phyloP scores from a whole-genome alignment of 192 early-diverging fungal species.

The Chytriomyces hyalinus region DNA sequence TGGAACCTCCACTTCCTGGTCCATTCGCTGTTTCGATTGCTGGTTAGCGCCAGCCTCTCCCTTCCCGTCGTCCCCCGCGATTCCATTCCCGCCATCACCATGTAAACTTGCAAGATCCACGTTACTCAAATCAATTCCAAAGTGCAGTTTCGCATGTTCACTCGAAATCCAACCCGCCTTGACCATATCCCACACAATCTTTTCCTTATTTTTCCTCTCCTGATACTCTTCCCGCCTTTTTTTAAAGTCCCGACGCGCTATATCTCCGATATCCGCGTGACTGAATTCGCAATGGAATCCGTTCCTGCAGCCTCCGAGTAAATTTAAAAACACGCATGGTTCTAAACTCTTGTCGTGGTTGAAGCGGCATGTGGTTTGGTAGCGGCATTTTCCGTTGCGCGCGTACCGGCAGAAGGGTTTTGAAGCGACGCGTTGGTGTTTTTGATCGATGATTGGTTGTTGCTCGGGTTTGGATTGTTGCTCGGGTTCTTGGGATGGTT shows the following conservation, averaged over 20 bases:
- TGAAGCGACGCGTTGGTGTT: neutral
- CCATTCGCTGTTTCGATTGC: too few species aligned
- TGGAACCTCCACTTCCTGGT: too few species aligned
- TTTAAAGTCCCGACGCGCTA: neutral
- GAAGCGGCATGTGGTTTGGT: slow-evolving; percentile 4
- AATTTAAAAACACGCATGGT: slow-evolving; percentile 7
- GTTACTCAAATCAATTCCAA: too few species aligned
- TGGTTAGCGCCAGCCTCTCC: too few species aligned
- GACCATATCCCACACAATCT: neutral
- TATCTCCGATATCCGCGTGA: slow-evolving; percentile 2
- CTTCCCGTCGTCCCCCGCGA: too few species aligned
- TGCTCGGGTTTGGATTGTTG: neutral
- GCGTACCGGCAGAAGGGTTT: slow-evolving; percentile 1
- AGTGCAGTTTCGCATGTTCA: too few species aligned
- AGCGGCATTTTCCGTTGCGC: neutral
- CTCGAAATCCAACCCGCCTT: neutral
- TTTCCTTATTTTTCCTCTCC: neutral
- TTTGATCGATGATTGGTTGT: neutral
- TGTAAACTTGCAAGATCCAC: too few species aligned
- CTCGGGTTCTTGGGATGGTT: neutral
- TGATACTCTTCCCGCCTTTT: neutral
- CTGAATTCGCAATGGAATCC: slow-evolving; percentile 1
- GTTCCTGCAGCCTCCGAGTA: neutral
- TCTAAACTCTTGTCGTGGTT: slow-evolving; percentile 4
- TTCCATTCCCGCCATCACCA: too few species aligned